A percentile compares a stretch with the other conserved stretches of the same genome.
These are phyloP conservation scores for Exophiala oligosperma DNA, from an alignment of 2,329 filamentous ascomycete species.

Conservation along the genomic window DNA sequence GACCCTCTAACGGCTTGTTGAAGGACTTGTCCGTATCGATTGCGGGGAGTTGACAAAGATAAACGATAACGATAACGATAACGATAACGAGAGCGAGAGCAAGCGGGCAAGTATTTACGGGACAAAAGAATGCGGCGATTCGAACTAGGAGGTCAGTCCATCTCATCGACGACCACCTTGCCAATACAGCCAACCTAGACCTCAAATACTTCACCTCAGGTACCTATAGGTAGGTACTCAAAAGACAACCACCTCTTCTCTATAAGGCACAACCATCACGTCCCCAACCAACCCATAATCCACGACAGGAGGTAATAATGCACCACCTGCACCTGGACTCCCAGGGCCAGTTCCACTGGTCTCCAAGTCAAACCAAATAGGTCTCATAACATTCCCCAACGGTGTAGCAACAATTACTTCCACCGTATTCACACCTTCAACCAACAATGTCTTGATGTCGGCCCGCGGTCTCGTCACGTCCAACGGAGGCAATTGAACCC, in stretches of 20 bases:
- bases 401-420: not conserved
- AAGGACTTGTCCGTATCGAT: no score
- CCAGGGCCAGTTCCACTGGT: not conserved
- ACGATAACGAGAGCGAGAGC: no score
- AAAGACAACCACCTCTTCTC: not conserved
- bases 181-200: not conserved
- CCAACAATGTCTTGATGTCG: not conserved
- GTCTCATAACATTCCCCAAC: not conserved
- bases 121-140: no score
- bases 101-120: no score
- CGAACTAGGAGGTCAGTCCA: no score
- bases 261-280: not conserved
- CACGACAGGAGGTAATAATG: not conserved
- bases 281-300: slow-evolving; percentile 1
- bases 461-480: not conserved
- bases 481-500: not conserved
- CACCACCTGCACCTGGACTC: not conserved
- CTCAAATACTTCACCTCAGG: not conserved
- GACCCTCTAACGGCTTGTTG: no score
- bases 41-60: no score
- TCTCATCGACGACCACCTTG: no score
- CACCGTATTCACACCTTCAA: not conserved
- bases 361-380: not conserved
- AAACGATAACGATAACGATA: no score
- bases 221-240: not conserved